Percentiles rank a stretch among this genome's conserved stretches.
Conservation (phyloP, 306 rosid species). For the Quercus berberidifolia region DNA sequence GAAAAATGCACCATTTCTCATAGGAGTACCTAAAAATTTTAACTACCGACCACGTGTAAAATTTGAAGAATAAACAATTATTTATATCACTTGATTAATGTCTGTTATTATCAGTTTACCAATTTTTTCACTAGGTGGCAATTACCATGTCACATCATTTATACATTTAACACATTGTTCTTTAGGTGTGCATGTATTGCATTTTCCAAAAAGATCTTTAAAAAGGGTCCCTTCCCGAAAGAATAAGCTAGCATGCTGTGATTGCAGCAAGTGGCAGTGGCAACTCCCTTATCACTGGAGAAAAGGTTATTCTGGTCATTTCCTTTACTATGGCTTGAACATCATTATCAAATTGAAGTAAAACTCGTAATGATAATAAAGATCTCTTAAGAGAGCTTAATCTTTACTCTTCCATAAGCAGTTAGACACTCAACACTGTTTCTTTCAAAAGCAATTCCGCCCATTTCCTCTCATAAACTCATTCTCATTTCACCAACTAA, state of each 20-base stretch:
- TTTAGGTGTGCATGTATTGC: background rate
- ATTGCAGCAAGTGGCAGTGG: too few species aligned
- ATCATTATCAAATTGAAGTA: background rate
- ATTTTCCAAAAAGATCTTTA: background rate
- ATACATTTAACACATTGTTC: background rate
- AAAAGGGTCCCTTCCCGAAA: too few species aligned
- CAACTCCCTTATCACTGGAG: too few species aligned
- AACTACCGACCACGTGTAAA: too few species aligned
- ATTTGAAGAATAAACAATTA: too few species aligned
- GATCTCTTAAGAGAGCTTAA: background rate
- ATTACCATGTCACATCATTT: background rate
- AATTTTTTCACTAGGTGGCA: too few species aligned
- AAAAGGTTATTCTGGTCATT: background rate
- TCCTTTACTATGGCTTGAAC: background rate
- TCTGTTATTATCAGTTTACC: too few species aligned
- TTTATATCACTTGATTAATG: too few species aligned
- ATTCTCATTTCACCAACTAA: too few species aligned
- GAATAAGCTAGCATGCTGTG: too few species aligned
- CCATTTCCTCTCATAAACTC: background rate
- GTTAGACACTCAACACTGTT: background rate
- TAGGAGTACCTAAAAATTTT: fast-evolving
- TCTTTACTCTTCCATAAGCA: background rate
- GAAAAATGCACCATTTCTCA: fast-evolving
- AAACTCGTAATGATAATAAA: background rate
- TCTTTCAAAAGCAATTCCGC: background rate